Evolutionary conservation across 305 asterid genomes (phyloP).

Genomic region (Andrographis paniculata): DNA sequence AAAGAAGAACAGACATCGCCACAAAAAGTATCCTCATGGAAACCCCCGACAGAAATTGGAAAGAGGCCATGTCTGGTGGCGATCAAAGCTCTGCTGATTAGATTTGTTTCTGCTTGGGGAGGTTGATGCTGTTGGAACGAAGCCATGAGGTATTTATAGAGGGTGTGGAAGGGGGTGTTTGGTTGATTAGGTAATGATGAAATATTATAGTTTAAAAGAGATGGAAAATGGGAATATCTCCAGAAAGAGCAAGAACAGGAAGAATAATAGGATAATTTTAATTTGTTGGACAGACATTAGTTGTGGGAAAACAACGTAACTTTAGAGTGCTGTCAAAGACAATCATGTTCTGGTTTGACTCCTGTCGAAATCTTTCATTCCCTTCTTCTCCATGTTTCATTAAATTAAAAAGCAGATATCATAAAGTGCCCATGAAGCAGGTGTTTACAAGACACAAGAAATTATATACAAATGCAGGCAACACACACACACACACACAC

Average conservation of each 20-base stretch:
- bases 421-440: too few relatives aligned
- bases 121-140: conserved; percentile 1
- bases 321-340: conserved; percentile 25
- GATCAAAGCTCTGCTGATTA: neutral
- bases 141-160: neutral
- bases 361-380: conserved; percentile 15
- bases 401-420: too few relatives aligned
- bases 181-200: neutral
- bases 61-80: neutral
- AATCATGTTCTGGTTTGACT: neutral
- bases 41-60: neutral
- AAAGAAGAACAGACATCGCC: neutral
- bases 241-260: neutral
- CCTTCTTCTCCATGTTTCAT: conserved; percentile 7
- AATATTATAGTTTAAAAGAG: too few relatives aligned
- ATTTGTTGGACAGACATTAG: conserved; percentile 7
- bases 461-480: too few relatives aligned
- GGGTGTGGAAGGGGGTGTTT: neutral
- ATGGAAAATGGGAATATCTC: neutral
- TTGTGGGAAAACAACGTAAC: conserved; percentile 19
- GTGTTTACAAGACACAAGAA: too few relatives aligned
- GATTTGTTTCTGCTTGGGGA: neutral
- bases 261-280: neutral
- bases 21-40: neutral
- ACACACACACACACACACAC: too few relatives aligned